Evolutionary conservation across 441 rosid genomes (phyloP), one percentile per base, ranked within the genome.

Genomic region (Gossypium gossypioides): DNA sequence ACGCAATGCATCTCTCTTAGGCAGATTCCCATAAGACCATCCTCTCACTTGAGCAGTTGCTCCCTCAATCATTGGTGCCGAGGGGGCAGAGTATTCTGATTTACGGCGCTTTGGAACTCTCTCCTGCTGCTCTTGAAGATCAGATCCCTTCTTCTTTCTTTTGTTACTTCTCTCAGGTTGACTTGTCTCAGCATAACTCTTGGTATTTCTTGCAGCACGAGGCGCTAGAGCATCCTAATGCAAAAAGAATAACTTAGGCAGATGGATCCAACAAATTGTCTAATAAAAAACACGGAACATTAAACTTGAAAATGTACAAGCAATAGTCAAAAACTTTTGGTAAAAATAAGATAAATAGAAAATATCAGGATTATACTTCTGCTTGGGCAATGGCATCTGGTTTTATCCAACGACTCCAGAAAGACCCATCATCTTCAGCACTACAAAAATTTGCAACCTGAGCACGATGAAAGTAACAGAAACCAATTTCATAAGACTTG

Each of bases 381-480:
- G 99, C 98, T 60, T 84, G 86, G 51, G 88, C 84, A 22, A 96
- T 77, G 19, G 97, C 92, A 3, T 96, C 99, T 59, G 99, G 99
- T 84, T 93, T 93, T 83, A 96, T 96, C 99, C 98, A 96, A 46
- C 99, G 97, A 86, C 99, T 96, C 99, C 99, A 96, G 69, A 96
- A 96, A 75, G 92, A 90, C 73, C 96, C 92, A 85, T 93, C 98
- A 83, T 93, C 97, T 85, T 93, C 98, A 16, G 91, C 88, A 69
- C 86, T 82, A 81, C 94, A 78, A 82, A 96, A 89, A 82, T 87
- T 96, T 50, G 98, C 98, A 72, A 96, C 99, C 98, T 96, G 80
- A 61, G 74, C 34, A 76, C 15, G 16, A 74, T 25, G 72, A 66
- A 70, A 75, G 68, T 76, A 40, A 81, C 12, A 74, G 65, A 70